Percentiles rank a stretch among this genome's conserved stretches.
Evolutionary conservation across 2,329 filamentous ascomycete genomes (phyloP).

Genomic region (Cladosporium sp.): DNA sequence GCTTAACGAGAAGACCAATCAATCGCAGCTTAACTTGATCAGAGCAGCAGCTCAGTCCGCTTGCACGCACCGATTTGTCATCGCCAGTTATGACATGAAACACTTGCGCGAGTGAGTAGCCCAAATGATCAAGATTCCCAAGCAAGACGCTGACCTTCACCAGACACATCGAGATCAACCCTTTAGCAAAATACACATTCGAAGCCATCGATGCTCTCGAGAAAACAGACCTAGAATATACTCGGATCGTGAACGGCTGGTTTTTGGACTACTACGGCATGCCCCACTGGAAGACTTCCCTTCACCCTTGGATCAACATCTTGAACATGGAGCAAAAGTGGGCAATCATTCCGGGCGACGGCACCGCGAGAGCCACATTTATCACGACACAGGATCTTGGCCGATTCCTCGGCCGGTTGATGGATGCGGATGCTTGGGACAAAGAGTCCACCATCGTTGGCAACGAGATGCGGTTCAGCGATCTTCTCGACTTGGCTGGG

Average conservation of each 20-base stretch:
- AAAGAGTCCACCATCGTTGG: not conserved
- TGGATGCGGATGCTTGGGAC: not conserved
- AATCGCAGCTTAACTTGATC: constrained; percentile 18
- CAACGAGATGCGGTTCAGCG: not conserved
- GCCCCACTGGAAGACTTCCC: constrained; percentile 18
- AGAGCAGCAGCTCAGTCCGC: constrained; percentile 11
- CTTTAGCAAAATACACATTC: constrained; percentile 10
- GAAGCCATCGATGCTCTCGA: constrained; percentile 16
- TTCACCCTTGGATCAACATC: constrained; percentile 11
- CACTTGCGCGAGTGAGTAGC: not conserved
- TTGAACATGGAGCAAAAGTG: not conserved
- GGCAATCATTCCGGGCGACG: not conserved
- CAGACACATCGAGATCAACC: not conserved
- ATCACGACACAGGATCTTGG: constrained; percentile 5
- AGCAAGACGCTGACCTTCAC: not conserved
- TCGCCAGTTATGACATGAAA: constrained; percentile 12
- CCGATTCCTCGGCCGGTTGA: not conserved
- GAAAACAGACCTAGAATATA: constrained; percentile 26
- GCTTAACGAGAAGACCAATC: not conserved
- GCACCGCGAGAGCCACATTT: not conserved
- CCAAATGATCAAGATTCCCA: not conserved
- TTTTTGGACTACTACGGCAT: constrained; percentile 32
- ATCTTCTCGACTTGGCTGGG: not conserved
- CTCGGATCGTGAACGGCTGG: constrained; percentile 24
- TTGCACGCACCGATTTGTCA: constrained; percentile 16